Base-by-base conservation (phyloP, 2,329 filamentous ascomycete species). In the Aspergillus arachidicola region DNA sequence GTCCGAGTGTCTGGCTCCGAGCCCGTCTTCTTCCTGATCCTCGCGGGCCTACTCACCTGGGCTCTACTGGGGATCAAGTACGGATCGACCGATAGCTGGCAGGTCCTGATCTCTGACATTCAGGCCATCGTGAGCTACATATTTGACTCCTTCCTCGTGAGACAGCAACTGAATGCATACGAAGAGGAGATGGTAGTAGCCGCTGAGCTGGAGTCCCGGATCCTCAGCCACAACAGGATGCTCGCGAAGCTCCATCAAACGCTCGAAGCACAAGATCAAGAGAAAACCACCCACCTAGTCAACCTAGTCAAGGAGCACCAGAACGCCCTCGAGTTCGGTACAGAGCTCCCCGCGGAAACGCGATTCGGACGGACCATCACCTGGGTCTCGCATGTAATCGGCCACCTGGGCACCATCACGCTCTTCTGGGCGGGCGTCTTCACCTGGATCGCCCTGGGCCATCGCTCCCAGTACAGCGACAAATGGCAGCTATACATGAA, bases 261-360 rank as follows among this genome's bases (percentile, higher is more conserved):
- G 6, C 19, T 54, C 16, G 6, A 36, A 2, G 19, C 12, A 3
- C 19, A 54, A 23, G 51, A 54, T 32, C n/a, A 54, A 16, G 21
- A 32, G 32, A 21, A 19, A 32, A 12, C 9, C 50, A 6, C n/a
- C 19, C n/a, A 28, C 10, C 21, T 46, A 7, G n/a, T 23, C 16
- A 16, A 16, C 12, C 23, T 14, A 2, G 28, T 34, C 50, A n/a
- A n/a, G n/a, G 30, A 21, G n/a, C 26, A 32, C 16, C 45, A 32
- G 6, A 11, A n/a, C 32, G 48, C 23, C 0, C 11, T 48, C 46
- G 55, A 32, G 26, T 61, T 79, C 6, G 64, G 65, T 2, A 45
- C 65, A 10, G 76, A 76, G 73, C 73, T 1, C 61, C 77, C 12
- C 36, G 70, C 43, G 73, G 79, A 62, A 10, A 58, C 21, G 10